Conservation (phyloP, 352 stramenopile genomes). For the Phytophthora cryptogea region DNA sequence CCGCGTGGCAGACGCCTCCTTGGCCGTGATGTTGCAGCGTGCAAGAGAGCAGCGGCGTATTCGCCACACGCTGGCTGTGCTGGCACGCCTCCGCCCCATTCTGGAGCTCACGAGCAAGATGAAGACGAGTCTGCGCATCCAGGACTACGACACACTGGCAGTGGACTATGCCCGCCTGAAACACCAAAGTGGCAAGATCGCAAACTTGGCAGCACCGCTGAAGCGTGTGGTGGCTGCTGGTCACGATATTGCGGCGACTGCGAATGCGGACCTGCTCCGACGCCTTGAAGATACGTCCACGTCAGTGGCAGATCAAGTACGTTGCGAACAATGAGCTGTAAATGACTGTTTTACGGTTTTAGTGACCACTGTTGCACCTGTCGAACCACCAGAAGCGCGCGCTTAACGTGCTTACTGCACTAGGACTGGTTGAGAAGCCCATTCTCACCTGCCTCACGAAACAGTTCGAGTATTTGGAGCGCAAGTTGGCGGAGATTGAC, state of each 20-base stretch:
- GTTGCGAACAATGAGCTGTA: slow-evolving; percentile 3
- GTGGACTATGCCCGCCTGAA: slow-evolving; percentile 77
- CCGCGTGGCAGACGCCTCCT: slow-evolving; percentile 60
- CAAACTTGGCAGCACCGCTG: slow-evolving; percentile 50
- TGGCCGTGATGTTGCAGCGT: slow-evolving; percentile 79
- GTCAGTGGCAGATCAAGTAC: slow-evolving; percentile 62
- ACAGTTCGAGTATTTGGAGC: slow-evolving; percentile 69
- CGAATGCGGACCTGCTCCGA: slow-evolving; percentile 64
- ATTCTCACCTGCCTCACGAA: slow-evolving; percentile 69
- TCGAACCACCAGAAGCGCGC: slow-evolving; percentile 48
- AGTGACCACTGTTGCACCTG: not conserved
- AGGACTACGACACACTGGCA: slow-evolving; percentile 76
- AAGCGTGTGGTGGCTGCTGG: slow-evolving; percentile 62
- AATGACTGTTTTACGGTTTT: slow-evolving; percentile 3
- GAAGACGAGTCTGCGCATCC: slow-evolving; percentile 61
- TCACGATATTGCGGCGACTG: slow-evolving; percentile 60
- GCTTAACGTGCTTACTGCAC: slow-evolving; percentile 56
- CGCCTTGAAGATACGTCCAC: slow-evolving; percentile 67
- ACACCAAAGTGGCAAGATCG: slow-evolving; percentile 61
- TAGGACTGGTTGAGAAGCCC: slow-evolving; percentile 69
- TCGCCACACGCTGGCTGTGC: slow-evolving; percentile 71
- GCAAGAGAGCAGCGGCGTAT: slow-evolving; percentile 79
- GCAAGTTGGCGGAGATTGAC: slow-evolving; percentile 46
- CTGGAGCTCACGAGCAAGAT: slow-evolving; percentile 82
- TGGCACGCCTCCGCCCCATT: slow-evolving; percentile 66